Base-by-base conservation (phyloP, 257 asterid genomes). In the Jasminum sambac region DNA sequence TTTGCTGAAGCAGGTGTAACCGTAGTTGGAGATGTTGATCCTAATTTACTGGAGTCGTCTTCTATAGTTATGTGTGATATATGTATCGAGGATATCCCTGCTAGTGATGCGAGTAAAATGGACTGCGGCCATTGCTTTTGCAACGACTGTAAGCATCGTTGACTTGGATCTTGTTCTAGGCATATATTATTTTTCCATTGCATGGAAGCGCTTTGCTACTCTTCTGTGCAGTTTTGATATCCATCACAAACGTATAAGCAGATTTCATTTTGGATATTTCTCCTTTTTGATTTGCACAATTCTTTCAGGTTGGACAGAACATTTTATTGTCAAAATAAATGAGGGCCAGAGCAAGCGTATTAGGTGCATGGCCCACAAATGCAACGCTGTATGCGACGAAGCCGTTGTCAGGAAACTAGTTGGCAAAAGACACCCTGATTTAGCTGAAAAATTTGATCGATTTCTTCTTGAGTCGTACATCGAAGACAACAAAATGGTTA, bases 271-370 rank as follows among this genome's bases (percentile, higher is more conserved):
- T 5, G 52, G 64, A 44, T 66, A 26, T 66, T n/a, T 48, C 21
- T n/a, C 10, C 10, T n/a, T 48, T 48, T n/a, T 48, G 23, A 48
- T 23, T 8, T 0, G 1, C 10, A 21, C 16, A 6, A 48, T 48
- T 48, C 58, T n/a, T n/a, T 66, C 77, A 92, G 98, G 98, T 72
- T 92, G 98, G 98, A 89, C 96, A n/a, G 92, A 81, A 83, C 96
- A 92, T 78, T 92, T 92, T 75, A 77, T 92, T 70, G 89, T 92
- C 75, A 86, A 92, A 81, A 92, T 92, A 46, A 87, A 89, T 5
- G 98, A 87, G 81, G 98, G 98, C 66, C 98, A 89, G 79, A 92
- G 98, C 80, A 92, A 88, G 90, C 82, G 91, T 58, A 86, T 92
- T 77, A 86, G 79, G 78, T 92, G 98, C 78, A 89, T 92, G 98